Evolutionary conservation across 1,284 basidiomycete genomes (phyloP).

Genomic region (Papiliotrema flavescens): DNA sequence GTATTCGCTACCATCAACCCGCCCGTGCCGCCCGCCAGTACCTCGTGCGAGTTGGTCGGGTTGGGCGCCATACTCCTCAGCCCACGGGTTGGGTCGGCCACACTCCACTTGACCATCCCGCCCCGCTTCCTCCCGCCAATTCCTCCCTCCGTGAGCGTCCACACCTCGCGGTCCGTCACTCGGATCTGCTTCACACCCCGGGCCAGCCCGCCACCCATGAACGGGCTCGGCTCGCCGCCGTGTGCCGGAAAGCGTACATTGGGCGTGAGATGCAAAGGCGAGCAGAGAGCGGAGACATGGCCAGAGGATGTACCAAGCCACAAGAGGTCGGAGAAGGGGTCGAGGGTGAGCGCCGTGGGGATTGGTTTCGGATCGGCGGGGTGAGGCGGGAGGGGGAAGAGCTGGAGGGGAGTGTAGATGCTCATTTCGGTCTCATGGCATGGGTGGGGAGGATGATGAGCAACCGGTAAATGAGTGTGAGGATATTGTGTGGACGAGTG

Average conservation of each 20-base stretch:
- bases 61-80: conserved; percentile 48
- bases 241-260: conserved; percentile 66
- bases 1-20: conserved; percentile 69
- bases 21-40: conserved; percentile 59
- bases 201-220: conserved; percentile 5
- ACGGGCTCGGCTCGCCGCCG: conserved; percentile 24
- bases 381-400: no score
- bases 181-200: conserved; percentile 62
- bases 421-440: no score
- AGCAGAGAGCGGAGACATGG: conserved; percentile 68
- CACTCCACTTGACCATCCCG: conserved; percentile 47
- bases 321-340: conserved; percentile 82
- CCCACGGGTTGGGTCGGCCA: conserved; percentile 40
- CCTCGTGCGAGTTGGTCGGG: conserved; percentile 53
- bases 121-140: conserved; percentile 45
- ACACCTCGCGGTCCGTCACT: conserved; percentile 70
- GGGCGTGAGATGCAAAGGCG: conserved; percentile 53
- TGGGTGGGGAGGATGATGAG: no score
- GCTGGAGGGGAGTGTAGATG: no score
- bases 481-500: no score
- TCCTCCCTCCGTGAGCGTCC: conserved; percentile 47
- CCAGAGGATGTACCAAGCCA: conserved; percentile 81
- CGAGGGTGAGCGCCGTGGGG: conserved; percentile 71
- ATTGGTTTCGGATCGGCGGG: conserved; percentile 39
- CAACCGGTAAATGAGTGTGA: no score